Percentiles rank a stretch among this genome's conserved stretches.
Evolutionary conservation across 352 stramenopile species (phyloP).

Genomic region (Globisporangium nagaii): DNA sequence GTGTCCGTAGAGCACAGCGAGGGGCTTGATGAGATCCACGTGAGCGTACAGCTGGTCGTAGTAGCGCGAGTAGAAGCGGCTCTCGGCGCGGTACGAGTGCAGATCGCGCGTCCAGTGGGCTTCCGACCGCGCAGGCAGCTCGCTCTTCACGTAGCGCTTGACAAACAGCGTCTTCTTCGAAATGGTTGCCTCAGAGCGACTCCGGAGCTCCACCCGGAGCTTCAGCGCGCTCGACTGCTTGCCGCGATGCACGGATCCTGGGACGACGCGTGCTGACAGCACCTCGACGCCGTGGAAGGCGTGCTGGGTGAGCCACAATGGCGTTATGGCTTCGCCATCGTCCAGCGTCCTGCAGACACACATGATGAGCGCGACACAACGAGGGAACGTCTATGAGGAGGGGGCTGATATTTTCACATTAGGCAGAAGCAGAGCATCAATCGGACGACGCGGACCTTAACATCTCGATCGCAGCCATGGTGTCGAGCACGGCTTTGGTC

Average conservation of each 20-base stretch:
- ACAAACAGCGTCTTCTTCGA: conserved; percentile 36
- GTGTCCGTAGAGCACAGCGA: conserved; percentile 39
- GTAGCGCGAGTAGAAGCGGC: conserved; percentile 49
- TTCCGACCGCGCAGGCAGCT: conserved; percentile 34
- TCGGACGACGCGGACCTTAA: conserved; percentile 45
- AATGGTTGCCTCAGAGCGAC: not conserved
- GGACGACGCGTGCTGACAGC: conserved; percentile 17
- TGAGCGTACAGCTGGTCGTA: conserved; percentile 22
- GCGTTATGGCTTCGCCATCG: conserved; percentile 25
- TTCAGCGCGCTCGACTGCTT: conserved; percentile 51
- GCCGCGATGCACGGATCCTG: conserved; percentile 30
- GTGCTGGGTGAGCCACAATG: conserved; percentile 37
- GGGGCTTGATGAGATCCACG: conserved; percentile 39
- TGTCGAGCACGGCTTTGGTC: conserved; percentile 30
- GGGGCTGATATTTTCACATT: conserved; percentile 2
- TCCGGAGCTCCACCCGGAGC: conserved; percentile 24
- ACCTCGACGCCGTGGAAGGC: conserved; percentile 15
- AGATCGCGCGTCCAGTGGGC: conserved; percentile 56
- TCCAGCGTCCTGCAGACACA: conserved; percentile 35
- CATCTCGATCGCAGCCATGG: conserved; percentile 40
- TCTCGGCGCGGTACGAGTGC: conserved; percentile 52
- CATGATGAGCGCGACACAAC: not conserved
- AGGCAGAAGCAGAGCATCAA: not conserved
- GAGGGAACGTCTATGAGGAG: too few relatives aligned
- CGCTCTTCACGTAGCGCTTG: conserved; percentile 55